Percentiles rank a stretch among this genome's conserved stretches.
These are phyloP conservation scores for Clathrus columnatus DNA, from an alignment of 768 basidiomycete genomes.

Conservation along the genomic window DNA sequence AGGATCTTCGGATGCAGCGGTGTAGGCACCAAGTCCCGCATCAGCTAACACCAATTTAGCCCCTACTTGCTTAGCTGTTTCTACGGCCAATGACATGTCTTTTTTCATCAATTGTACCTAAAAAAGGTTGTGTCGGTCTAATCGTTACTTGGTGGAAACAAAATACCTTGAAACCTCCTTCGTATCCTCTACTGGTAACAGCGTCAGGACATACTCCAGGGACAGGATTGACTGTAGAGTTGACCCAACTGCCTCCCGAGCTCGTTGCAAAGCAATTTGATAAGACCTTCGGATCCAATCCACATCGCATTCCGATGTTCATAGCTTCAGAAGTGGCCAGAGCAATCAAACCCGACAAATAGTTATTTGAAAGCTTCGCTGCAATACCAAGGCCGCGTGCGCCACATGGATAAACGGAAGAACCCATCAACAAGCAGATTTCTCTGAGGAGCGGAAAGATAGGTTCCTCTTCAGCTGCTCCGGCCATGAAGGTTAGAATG, in stretches of 20 bases:
- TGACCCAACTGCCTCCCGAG: slow-evolving; percentile 11
- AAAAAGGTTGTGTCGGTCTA: not conserved
- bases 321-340: slow-evolving; percentile 14
- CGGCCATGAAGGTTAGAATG: slow-evolving; percentile 7
- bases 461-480: slow-evolving; percentile 5
- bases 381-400: slow-evolving; percentile 7
- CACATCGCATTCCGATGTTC: slow-evolving; percentile 12
- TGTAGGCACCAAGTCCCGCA: slow-evolving; percentile 10
- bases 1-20: slow-evolving; percentile 7
- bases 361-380: slow-evolving; percentile 12
- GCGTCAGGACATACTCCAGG: slow-evolving; percentile 14
- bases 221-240: slow-evolving; percentile 9
- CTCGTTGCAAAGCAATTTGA: slow-evolving; percentile 8
- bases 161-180: slow-evolving; percentile 12
- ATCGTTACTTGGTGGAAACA: not conserved
- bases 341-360: slow-evolving; percentile 12
- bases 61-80: slow-evolving; percentile 2
- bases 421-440: slow-evolving; percentile 5
- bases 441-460: slow-evolving; percentile 1
- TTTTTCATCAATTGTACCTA: slow-evolving; percentile 13
- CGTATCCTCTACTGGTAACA: slow-evolving; percentile 8
- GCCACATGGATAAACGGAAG: slow-evolving; percentile 6
- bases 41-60: slow-evolving; percentile 12
- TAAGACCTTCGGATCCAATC: slow-evolving; percentile 8
- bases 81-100: slow-evolving; percentile 10